Evolutionary conservation across 2,329 filamentous ascomycete genomes (phyloP), one percentile per base, ranked within the genome.

Genomic region (Shiraia sp.): DNA sequence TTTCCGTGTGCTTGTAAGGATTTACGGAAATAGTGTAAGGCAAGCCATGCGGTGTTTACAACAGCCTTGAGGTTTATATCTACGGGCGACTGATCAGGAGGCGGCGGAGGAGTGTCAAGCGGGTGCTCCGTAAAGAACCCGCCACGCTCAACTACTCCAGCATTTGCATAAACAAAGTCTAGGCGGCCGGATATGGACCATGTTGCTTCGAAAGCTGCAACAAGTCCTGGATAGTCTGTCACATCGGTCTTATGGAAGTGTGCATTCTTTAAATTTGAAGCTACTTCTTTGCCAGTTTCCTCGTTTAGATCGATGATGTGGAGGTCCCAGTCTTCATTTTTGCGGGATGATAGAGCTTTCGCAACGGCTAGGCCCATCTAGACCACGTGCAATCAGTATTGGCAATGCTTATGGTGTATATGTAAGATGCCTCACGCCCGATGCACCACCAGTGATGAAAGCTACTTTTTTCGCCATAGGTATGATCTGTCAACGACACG

Each of bases 391-490:
- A 8, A 8, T 22, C 8, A 22, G 19, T 22, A 22, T 22, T 22
- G 19, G 4, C 4, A 22, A 22, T 22, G 8, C 8, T 4, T 22
- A 5, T 22, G 4, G 8, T 8, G 19, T 5, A 8, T 22, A 22
- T 22, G n/a, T n/a, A 22, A 4, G 19, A 22, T 22, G 4, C 19
- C 19, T 22, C 19, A 22, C 19, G 19, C 72, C 73, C 2, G 83
- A 86, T 2, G 86, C 88, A 8, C 81, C 88, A 45, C 88, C 88
- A 0, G 87, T 91, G 64, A 93, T 90, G 36, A 93, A 75, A 35
- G 88, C 88, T 16, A 53, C 48, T 42, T 60, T 61, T 12, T 42
- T 49, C 1, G 38, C 17, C 53, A 60, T 61, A 23, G 10, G 26
- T 24, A 9, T 32, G 22, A 10, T 30, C 35, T 25, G 25, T 32